A percentile compares a stretch with the other conserved stretches of the same genome.
These are phyloP conservation scores for Leccinellum luteum DNA, from an alignment of 768 basidiomycete species.

Conservation along the genomic window DNA sequence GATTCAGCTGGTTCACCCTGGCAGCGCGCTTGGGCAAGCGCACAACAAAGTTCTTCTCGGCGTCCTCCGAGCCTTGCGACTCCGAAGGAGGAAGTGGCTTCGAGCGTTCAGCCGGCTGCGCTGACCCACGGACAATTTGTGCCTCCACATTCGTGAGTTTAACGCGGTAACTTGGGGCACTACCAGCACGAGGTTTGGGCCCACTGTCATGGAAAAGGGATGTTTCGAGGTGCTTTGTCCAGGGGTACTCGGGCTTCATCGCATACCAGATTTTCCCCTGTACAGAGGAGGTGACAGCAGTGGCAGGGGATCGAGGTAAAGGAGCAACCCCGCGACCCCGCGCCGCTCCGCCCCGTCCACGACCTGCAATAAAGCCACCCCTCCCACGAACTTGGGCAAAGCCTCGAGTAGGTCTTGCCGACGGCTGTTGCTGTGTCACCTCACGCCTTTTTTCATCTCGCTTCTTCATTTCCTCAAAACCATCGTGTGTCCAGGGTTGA, in stretches of 20 bases:
- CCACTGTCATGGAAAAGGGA: slow-evolving; percentile 66
- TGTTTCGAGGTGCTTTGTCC: slow-evolving; percentile 81
- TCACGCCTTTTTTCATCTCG: slow-evolving; percentile 57
- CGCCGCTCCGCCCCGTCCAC: slow-evolving; percentile 47
- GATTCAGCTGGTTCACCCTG: slow-evolving; percentile 20
- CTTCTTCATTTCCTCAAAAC: slow-evolving; percentile 83
- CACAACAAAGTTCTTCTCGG: slow-evolving; percentile 49
- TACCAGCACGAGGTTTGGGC: slow-evolving; percentile 56
- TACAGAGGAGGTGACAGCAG: slow-evolving; percentile 24
- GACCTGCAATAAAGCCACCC: slow-evolving; percentile 41
- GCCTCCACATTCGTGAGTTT: slow-evolving; percentile 54
- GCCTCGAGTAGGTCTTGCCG: slow-evolving; percentile 32
- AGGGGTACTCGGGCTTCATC: slow-evolving; percentile 75
- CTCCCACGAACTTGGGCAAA: slow-evolving; percentile 43
- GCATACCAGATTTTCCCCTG: slow-evolving; percentile 62
- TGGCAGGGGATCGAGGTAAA: slow-evolving; percentile 31
- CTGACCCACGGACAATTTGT: slow-evolving; percentile 43
- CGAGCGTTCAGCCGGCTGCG: slow-evolving; percentile 2
- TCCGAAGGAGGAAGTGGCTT: slow-evolving; percentile 21
- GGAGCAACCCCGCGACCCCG: slow-evolving; percentile 39
- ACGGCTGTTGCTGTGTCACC: slow-evolving; percentile 32
- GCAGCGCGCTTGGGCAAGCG: slow-evolving; percentile 47
- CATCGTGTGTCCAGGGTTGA: slow-evolving; percentile 79
- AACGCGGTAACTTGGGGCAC: slow-evolving; percentile 54
- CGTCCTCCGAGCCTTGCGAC: slow-evolving; percentile 36